These are phyloP conservation scores for Hemisphaericaspora xylanilytica DNA, from an alignment of 1,139 yeast species.

Conservation along the genomic window DNA sequence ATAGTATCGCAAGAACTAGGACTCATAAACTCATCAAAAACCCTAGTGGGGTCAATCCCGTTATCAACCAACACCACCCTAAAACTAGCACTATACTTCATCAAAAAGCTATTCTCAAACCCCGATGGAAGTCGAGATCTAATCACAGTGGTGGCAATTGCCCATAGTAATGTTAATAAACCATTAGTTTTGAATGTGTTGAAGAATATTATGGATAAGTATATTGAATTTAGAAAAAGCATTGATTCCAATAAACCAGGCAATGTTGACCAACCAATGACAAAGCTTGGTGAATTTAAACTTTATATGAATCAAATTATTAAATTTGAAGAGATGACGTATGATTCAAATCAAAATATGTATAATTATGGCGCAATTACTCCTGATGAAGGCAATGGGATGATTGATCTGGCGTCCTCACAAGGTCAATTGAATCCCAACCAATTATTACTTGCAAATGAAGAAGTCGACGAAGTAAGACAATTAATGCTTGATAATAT, in stretches of 20 bases:
- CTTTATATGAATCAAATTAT: constrained; percentile 53
- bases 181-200: constrained; percentile 46
- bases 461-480: constrained; percentile 53
- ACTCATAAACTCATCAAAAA: constrained; percentile 46
- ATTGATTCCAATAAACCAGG: constrained; percentile 15
- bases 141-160: constrained; percentile 48
- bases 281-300: constrained; percentile 48
- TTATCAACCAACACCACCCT: constrained; percentile 30
- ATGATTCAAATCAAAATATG: constrained; percentile 33
- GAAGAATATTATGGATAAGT: constrained; percentile 51
- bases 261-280: constrained; percentile 17
- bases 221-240: constrained; percentile 39
- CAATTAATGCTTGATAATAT: constrained; percentile 69
- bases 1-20: constrained; percentile 56
- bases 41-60: constrained; percentile 45
- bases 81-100: constrained; percentile 44
- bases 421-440: constrained; percentile 37
- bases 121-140: constrained; percentile 48
- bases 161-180: constrained; percentile 43
- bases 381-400: constrained; percentile 13
- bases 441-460: constrained; percentile 42
- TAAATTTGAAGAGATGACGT: constrained; percentile 47
- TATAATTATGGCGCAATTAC: constrained; percentile 37
- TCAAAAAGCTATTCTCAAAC: constrained; percentile 44
- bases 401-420: neutral